Percentiles rank a stretch among this genome's conserved stretches.
These are phyloP conservation scores for Trypanosoma theileri DNA, from an alignment of 208 protist genomes.

Conservation along the genomic window DNA sequence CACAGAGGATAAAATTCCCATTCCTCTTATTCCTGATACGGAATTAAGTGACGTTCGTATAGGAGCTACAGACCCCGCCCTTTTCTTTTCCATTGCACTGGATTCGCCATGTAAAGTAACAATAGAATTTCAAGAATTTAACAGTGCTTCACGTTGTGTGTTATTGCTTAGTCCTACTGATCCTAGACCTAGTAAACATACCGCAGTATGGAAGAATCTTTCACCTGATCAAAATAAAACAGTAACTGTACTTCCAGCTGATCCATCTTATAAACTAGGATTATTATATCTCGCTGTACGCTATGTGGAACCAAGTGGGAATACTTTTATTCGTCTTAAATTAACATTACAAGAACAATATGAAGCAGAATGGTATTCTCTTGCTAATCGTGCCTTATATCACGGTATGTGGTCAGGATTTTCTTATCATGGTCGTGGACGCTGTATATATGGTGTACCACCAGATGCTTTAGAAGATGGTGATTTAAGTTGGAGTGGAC, in stretches of 20 bases:
- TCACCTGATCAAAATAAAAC: conserved; percentile 73
- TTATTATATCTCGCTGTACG: conserved; percentile 66
- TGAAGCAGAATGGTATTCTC: conserved; percentile 33
- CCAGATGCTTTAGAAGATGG: conserved; percentile 23
- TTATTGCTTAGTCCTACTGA: conserved; percentile 73
- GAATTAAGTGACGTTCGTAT: conserved; percentile 58
- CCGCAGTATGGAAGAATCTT: conserved; percentile 73
- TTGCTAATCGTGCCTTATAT: conserved; percentile 58
- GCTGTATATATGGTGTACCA: conserved; percentile 61
- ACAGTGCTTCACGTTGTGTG: conserved; percentile 67
- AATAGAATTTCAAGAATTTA: conserved; percentile 80
- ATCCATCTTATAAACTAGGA: conserved; percentile 55
- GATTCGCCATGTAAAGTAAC: conserved; percentile 48
- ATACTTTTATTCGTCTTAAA: conserved; percentile 65
- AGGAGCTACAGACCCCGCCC: conserved; percentile 45
- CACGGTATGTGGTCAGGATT: conserved; percentile 65
- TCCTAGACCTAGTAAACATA: conserved; percentile 59
- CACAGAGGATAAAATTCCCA: conserved; percentile 29
- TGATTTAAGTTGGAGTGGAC: conserved; percentile 16
- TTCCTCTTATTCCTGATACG: conserved; percentile 32
- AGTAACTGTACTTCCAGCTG: conserved; percentile 73
- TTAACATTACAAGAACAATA: conserved; percentile 40
- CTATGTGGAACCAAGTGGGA: conserved; percentile 75
- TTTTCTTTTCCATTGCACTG: conserved; percentile 64
- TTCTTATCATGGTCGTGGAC: conserved; percentile 64